These are phyloP conservation scores for Colletotrichum scovillei DNA, from an alignment of 2,329 filamentous ascomycete species.

Conservation along the genomic window DNA sequence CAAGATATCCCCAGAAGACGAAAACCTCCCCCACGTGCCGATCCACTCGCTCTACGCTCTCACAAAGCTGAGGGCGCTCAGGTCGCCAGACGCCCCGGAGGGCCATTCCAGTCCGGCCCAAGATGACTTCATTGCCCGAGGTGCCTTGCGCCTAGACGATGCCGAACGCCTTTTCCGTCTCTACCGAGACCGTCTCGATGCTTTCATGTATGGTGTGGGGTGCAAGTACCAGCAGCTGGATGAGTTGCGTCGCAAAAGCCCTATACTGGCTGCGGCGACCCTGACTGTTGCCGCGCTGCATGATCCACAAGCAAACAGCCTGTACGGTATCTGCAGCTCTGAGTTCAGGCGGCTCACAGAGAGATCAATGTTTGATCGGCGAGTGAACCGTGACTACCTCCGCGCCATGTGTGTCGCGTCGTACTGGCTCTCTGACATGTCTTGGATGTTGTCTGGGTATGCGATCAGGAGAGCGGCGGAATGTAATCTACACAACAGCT, in stretches of 20 bases:
- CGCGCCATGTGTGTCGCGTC: constrained; percentile 69
- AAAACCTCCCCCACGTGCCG: constrained; percentile 49
- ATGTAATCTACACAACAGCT: constrained; percentile 56
- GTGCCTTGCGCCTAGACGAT: constrained; percentile 56
- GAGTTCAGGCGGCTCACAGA: constrained; percentile 67
- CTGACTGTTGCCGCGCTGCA: constrained; percentile 69
- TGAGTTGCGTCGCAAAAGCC: constrained; percentile 64
- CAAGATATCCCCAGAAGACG: constrained; percentile 42
- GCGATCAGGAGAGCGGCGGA: constrained; percentile 62
- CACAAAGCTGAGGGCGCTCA: constrained; percentile 49
- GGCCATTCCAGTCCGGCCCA: constrained; percentile 17
- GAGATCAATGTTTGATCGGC: constrained; percentile 50
- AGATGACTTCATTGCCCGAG: constrained; percentile 51
- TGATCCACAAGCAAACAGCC: constrained; percentile 61
- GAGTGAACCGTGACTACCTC: constrained; percentile 60
- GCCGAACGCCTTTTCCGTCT: constrained; percentile 63
- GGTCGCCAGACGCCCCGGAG: constrained; percentile 44
- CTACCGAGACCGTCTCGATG: constrained; percentile 62
- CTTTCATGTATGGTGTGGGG: constrained; percentile 62
- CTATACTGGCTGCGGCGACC: constrained; percentile 65
- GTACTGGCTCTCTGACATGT: constrained; percentile 72
- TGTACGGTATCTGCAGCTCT: constrained; percentile 63
- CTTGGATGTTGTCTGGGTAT: constrained; percentile 70
- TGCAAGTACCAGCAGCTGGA: constrained; percentile 61
- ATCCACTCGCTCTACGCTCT: constrained; percentile 53